These are phyloP conservation scores for Starmerella davenportii DNA, from an alignment of 805 yeast genomes.

Conservation along the genomic window DNA sequence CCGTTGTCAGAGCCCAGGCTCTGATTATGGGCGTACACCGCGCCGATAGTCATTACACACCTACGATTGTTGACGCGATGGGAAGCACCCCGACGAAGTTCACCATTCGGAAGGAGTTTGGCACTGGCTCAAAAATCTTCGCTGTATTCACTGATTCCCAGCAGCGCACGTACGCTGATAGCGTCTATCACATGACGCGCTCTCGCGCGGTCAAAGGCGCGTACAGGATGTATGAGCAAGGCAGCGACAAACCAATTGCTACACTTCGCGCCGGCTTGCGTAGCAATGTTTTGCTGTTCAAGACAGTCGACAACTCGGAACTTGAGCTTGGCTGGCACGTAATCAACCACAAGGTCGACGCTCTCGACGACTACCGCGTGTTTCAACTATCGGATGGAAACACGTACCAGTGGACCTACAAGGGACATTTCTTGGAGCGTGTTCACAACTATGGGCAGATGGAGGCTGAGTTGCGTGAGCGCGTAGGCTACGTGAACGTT, in stretches of 20 bases:
- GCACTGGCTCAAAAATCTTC: slow-evolving; percentile 40
- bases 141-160: slow-evolving; percentile 33
- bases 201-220: slow-evolving; percentile 55
- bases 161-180: slow-evolving; percentile 19
- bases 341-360: slow-evolving; percentile 42
- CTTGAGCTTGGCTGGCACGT: slow-evolving; percentile 49
- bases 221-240: slow-evolving; percentile 34
- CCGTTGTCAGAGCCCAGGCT: slow-evolving; percentile 38
- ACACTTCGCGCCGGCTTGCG: slow-evolving; percentile 42
- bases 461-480: slow-evolving; percentile 44
- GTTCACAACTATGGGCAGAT: slow-evolving; percentile 44
- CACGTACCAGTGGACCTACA: slow-evolving; percentile 48
- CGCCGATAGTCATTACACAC: slow-evolving; percentile 38
- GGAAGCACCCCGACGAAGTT: slow-evolving; percentile 23
- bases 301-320: slow-evolving; percentile 30
- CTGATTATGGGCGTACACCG: slow-evolving; percentile 39
- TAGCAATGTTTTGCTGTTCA: slow-evolving; percentile 38
- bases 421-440: slow-evolving; percentile 39
- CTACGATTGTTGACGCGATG: slow-evolving; percentile 31
- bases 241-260: slow-evolving; percentile 40
- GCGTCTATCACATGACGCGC: slow-evolving; percentile 37
- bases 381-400: slow-evolving; percentile 42
- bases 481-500: slow-evolving; percentile 43
- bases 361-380: slow-evolving; percentile 40
- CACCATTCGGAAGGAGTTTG: slow-evolving; percentile 38